These are phyloP conservation scores for Cenococcum geophilum DNA, from an alignment of 495 filamentous ascomycete species.

Conservation along the genomic window DNA sequence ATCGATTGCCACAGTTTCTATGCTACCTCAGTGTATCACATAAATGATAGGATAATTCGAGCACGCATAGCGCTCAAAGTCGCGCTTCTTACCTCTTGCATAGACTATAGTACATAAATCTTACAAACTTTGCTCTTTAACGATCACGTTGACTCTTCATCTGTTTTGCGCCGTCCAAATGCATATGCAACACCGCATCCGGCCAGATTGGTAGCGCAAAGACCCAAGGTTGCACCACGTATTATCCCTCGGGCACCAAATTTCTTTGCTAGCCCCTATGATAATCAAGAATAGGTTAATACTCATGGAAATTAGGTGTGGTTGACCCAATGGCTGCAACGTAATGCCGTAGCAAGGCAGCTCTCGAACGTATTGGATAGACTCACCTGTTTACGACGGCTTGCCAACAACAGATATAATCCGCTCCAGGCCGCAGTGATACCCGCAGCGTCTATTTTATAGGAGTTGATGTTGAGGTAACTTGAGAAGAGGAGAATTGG, in stretches of 20 bases:
- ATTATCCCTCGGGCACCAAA: slow-evolving; percentile 64
- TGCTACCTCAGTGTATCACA: too few species aligned
- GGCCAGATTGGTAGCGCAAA: slow-evolving; percentile 63
- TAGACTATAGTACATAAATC: background rate
- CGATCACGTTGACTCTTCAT: slow-evolving; percentile 15
- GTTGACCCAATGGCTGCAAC: background rate
- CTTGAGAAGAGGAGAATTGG: slow-evolving; percentile 78
- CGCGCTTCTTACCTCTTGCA: background rate
- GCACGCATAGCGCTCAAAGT: too few species aligned
- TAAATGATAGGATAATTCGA: too few species aligned
- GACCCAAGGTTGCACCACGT: slow-evolving; percentile 62
- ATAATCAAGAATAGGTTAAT: background rate
- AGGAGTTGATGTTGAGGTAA: slow-evolving; percentile 74
- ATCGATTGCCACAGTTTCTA: too few species aligned
- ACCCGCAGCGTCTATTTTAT: slow-evolving; percentile 76
- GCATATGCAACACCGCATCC: slow-evolving; percentile 67
- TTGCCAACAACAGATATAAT: slow-evolving; percentile 72
- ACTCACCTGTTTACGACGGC: slow-evolving; percentile 52
- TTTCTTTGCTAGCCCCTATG: slow-evolving; percentile 47
- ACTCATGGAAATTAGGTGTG: too few species aligned
- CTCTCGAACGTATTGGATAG: background rate
- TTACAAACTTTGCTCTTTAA: background rate
- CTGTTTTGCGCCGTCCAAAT: slow-evolving; percentile 41
- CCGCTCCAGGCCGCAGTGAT: slow-evolving; percentile 80
- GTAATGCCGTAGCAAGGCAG: background rate